phyloP scores from a whole-genome alignment of 148 eudicot species.

The Nyssa sinensis region DNA sequence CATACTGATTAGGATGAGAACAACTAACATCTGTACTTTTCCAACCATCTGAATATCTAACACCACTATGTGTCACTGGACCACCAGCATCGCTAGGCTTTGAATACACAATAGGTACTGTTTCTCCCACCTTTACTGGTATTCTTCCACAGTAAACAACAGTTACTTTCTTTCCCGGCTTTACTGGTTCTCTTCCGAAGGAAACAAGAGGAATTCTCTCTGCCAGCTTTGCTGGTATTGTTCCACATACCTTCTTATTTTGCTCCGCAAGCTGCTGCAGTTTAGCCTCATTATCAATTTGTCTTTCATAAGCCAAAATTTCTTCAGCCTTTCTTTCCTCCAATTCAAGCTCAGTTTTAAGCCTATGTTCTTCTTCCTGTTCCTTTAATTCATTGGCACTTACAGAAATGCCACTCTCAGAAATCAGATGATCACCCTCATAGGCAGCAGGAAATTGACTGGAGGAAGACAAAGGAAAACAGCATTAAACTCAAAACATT shows the following conservation, averaged over 20 bases:
- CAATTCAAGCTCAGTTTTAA: conserved; percentile 60
- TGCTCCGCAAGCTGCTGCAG: conserved; percentile 70
- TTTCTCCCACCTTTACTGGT: conserved; percentile 16
- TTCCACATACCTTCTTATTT: conserved; percentile 27
- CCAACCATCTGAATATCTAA: no score
- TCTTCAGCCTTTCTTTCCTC: conserved; percentile 82
- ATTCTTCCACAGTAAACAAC: no score
- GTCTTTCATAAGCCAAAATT: conserved; percentile 54
- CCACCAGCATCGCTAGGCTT: conserved; percentile 15
- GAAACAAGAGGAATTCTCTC: no score
- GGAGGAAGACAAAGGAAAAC: conserved; percentile 22
- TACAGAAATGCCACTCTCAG: conserved; percentile 33
- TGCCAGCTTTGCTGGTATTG: no score
- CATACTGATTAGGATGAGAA: no score
- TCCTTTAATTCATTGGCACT: conserved; percentile 31
- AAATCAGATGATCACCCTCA: conserved; percentile 36
- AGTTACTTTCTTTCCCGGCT: no score
- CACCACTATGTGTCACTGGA: no score
- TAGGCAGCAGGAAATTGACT: conserved; percentile 37
- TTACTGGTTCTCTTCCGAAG: no score
- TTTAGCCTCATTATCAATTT: conserved; percentile 47
- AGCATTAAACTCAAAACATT: not conserved
- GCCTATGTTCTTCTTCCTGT: conserved; percentile 46
- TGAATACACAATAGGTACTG: conserved; percentile 10
- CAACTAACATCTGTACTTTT: no score